Percentiles rank a stretch among this genome's conserved stretches.
These are phyloP conservation scores for Dictyostelium intermedium DNA, from an alignment of 78 protist species.

Conservation along the genomic window DNA sequence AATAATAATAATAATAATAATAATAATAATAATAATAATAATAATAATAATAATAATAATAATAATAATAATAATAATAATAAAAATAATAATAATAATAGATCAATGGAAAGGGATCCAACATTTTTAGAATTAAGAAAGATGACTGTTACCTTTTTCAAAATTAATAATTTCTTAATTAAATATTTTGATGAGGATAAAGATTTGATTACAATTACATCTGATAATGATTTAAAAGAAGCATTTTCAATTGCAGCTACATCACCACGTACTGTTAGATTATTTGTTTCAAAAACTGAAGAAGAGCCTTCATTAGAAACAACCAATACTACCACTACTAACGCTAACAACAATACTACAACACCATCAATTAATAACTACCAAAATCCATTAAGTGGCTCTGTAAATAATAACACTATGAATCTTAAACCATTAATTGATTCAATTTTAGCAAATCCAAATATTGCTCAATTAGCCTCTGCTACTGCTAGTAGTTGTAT, in stretches of 20 bases:
- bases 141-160: slow-evolving; percentile 22
- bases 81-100: neutral
- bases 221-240: slow-evolving; percentile 48
- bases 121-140: slow-evolving; percentile 9
- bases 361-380: neutral
- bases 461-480: neutral
- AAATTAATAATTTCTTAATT: neutral
- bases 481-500: neutral
- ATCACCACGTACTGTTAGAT: slow-evolving; percentile 4
- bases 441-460: slow-evolving; percentile 9
- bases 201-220: slow-evolving; percentile 46
- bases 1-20: too few relatives aligned
- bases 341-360: neutral
- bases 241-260: slow-evolving; percentile 28
- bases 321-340: neutral
- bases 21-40: too few relatives aligned
- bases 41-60: too few relatives aligned
- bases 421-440: slow-evolving; percentile 14
- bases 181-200: slow-evolving; percentile 61
- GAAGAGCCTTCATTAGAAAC: neutral
- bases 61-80: too few relatives aligned
- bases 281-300: neutral
- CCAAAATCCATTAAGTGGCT: neutral
- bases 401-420: neutral
- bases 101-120: slow-evolving; percentile 64